Base-by-base conservation (phyloP, 2,329 filamentous ascomycete genomes). In the Fusarium sp. region DNA sequence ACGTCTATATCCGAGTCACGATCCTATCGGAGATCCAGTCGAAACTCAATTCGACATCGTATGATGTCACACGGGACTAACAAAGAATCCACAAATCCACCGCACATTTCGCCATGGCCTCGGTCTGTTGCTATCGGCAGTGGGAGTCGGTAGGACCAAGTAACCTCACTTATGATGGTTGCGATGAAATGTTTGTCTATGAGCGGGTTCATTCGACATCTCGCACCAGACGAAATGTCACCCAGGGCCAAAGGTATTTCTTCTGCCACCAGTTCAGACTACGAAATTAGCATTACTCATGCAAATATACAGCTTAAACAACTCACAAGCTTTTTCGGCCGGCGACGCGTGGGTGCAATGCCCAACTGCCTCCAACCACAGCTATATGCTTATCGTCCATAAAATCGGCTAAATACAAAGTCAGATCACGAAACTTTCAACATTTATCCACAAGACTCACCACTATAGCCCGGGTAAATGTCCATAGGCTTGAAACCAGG, bases 191-290 rank as follows among this genome's bases (percentile, higher is more conserved):
- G 2, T 23, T 10, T 9, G 8, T 8, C 6, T 6, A 36, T 43
- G 15, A 26, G 12, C 5, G 12, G 4, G 17, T n/a, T 2, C 39
- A n/a, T 17, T 49, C 38, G 2, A 56, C 5, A 3, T 56, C 65
- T 9, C 45, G 17, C 6, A 67, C 60, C 4, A 67, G 65, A 2
- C 65, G 65, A 11, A 65, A 65, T 0, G 65, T 65, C 3, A 68
- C 54, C 65, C 65, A 67, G 2, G 65, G 49, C 54, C 65, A 68
- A 4, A 38, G 39, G 19, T 67, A 67, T 19, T 61, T 68, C 17
- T 47, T 68, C 46, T 68, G 64, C 65, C 65, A 65, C 65, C 65
- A 68, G 19, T 68, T 68, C 42, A 67, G 19, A 21, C 65, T 68
- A 5, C 2, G 2, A 5, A 3, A 6, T 68, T 26, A 55, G 40